Evolutionary conservation across 371 early-diverging fungal species (phyloP).

Genomic region (Batrachochytrium dendrobatidis): DNA sequence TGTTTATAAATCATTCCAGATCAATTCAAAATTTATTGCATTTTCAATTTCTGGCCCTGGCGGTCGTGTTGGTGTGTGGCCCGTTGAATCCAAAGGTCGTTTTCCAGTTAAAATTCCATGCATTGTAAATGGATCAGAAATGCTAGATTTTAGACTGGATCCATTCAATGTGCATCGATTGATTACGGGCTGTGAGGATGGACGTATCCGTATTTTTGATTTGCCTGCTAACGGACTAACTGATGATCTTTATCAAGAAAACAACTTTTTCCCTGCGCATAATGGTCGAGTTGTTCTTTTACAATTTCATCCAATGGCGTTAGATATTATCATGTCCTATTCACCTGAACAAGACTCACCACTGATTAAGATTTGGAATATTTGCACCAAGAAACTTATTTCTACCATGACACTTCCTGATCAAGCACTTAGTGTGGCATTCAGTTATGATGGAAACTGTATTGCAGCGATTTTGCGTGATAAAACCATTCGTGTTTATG

Average conservation of each 20-base stretch:
- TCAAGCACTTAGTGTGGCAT: slow-evolving; percentile 42
- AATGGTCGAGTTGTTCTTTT: slow-evolving; percentile 51
- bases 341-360: slow-evolving; percentile 21
- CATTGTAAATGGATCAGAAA: slow-evolving; percentile 21
- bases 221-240: slow-evolving; percentile 54
- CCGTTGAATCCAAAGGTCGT: slow-evolving; percentile 57
- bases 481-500: slow-evolving; percentile 57
- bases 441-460: slow-evolving; percentile 57
- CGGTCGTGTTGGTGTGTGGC: slow-evolving; percentile 68
- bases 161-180: slow-evolving; percentile 58
- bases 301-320: slow-evolving; percentile 57
- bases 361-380: slow-evolving; percentile 22
- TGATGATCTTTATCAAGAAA: slow-evolving; percentile 14
- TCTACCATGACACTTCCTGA: slow-evolving; percentile 18
- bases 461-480: slow-evolving; percentile 57
- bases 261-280: slow-evolving; percentile 22
- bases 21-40: slow-evolving; percentile 54
- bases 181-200: slow-evolving; percentile 62
- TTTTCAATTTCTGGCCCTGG: slow-evolving; percentile 71
- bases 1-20: no score
- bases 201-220: slow-evolving; percentile 62
- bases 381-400: slow-evolving; percentile 7
- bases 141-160: slow-evolving; percentile 56
- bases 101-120: slow-evolving; percentile 54
- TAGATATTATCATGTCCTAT: slow-evolving; percentile 38